Conservation (phyloP, 139 green algal genomes). For the Diplosphaera chodatii region DNA sequence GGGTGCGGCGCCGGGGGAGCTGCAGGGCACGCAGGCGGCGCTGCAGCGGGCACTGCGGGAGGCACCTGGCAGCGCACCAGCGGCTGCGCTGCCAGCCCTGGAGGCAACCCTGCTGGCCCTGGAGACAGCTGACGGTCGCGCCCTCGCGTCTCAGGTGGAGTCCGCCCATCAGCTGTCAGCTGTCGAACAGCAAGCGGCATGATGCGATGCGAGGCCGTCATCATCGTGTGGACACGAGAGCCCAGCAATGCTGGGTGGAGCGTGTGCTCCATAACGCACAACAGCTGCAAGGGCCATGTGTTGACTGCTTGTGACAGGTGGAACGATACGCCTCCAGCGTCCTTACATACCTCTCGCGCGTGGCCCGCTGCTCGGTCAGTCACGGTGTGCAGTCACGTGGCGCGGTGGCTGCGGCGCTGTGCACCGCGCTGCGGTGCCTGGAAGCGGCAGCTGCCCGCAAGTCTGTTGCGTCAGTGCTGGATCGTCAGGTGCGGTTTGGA, state of each 20-base stretch:
- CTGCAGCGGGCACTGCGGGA: neutral
- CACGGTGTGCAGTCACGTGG: neutral
- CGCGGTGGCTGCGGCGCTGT: constrained; percentile 10
- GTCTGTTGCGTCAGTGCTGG: constrained; percentile 8
- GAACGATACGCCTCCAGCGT: neutral
- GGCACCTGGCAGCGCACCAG: no score
- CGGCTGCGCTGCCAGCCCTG: neutral
- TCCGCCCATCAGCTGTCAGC: no score
- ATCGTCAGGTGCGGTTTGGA: neutral
- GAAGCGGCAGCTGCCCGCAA: constrained; percentile 20
- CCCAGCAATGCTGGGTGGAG: no score
- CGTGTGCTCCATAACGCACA: no score
- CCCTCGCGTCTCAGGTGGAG: neutral
- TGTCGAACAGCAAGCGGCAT: no score
- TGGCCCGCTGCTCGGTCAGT: neutral
- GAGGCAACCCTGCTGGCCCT: neutral
- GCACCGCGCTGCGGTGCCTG: constrained; percentile 21
- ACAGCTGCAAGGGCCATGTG: no score
- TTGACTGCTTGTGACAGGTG: neutral
- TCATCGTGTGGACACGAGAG: no score
- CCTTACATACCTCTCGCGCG: neutral
- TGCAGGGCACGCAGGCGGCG: neutral
- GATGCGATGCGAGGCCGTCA: no score
- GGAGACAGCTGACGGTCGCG: neutral
- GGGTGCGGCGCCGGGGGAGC: neutral